These are phyloP conservation scores for Chrysanthemum seticuspe DNA, from an alignment of 129 eudicot species.

Conservation along the genomic window DNA sequence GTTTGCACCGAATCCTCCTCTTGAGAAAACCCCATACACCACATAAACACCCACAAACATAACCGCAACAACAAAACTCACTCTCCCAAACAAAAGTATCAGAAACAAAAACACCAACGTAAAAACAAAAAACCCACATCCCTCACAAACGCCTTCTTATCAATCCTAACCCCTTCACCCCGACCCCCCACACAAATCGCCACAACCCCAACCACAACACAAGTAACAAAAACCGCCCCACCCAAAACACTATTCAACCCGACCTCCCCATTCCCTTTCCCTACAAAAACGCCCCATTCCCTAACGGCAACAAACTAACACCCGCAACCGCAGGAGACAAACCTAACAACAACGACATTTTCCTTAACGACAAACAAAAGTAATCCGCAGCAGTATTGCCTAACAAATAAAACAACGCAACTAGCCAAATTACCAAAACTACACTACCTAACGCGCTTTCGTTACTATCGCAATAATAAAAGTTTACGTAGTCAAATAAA, in stretches of 20 bases:
- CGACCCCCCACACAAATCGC: too few relatives aligned
- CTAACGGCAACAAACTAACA: slow-evolving; percentile 87
- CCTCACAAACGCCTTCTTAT: too few relatives aligned
- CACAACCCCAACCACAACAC: too few relatives aligned
- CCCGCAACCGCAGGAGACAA: slow-evolving; percentile 94
- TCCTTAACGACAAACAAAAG: slow-evolving; percentile 88
- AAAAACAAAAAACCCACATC: slow-evolving; percentile 51
- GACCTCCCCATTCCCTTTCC: slow-evolving; percentile 50
- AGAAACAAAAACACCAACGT: slow-evolving; percentile 53
- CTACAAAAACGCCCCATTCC: slow-evolving; percentile 92
- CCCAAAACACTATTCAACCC: slow-evolving; percentile 18
- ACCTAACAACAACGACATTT: slow-evolving; percentile 67
- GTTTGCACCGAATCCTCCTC: slow-evolving; percentile 66
- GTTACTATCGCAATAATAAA: slow-evolving; percentile 74
- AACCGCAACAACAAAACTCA: slow-evolving; percentile 63
- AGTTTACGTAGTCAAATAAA: slow-evolving; percentile 67
- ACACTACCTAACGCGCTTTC: slow-evolving; percentile 56
- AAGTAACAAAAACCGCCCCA: too few relatives aligned
- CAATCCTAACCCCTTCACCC: too few relatives aligned
- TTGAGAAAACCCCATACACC: slow-evolving; percentile 65
- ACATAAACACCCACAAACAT: slow-evolving; percentile 68
- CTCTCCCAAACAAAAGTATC: slow-evolving; percentile 67
- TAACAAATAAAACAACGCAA: slow-evolving; percentile 81
- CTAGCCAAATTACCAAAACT: slow-evolving; percentile 69
- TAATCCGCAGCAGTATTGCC: slow-evolving; percentile 99